These are phyloP conservation scores for Alisma plantagoaquatica DNA, from an alignment of 106 monocot genomes.

Conservation along the genomic window DNA sequence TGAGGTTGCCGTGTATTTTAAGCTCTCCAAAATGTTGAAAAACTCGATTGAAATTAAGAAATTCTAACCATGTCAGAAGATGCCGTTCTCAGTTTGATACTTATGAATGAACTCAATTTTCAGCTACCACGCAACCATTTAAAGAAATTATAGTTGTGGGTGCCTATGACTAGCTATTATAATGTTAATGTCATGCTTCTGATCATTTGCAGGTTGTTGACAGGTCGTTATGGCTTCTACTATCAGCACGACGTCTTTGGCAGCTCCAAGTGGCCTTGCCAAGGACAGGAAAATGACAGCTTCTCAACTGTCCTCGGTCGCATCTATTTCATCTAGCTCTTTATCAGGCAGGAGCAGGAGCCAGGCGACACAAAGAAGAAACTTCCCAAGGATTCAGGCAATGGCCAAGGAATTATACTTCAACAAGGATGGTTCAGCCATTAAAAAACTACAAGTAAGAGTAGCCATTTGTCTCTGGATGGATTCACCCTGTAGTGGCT, in stretches of 20 bases:
- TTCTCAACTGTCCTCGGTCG: conserved; percentile 39
- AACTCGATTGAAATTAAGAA: no score
- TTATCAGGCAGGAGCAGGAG: conserved; percentile 23
- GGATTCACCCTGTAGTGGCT: background rate
- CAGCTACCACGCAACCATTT: no score
- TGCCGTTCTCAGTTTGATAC: no score
- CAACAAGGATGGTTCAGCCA: conserved; percentile 94
- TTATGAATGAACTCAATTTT: no score
- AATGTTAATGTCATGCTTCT: no score
- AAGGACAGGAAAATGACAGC: conserved; percentile 31
- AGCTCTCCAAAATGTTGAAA: no score
- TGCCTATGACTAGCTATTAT: no score
- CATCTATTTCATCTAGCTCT: conserved; percentile 39
- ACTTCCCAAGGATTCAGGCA: conserved; percentile 31
- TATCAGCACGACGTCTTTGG: conserved; percentile 46
- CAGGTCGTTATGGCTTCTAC: conserved; percentile 50
- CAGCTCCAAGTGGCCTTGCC: conserved; percentile 29
- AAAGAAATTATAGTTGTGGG: no score
- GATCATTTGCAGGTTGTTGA: no score
- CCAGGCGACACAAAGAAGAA: conserved; percentile 28
- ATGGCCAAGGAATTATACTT: conserved; percentile 95
- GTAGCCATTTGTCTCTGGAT: background rate
- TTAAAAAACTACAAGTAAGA: conserved; percentile 76
- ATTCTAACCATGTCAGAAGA: no score
- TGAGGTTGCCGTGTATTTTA: no score